Conservation (phyloP, 2,329 filamentous ascomycete genomes). For the Calonectria hongkongensis region DNA sequence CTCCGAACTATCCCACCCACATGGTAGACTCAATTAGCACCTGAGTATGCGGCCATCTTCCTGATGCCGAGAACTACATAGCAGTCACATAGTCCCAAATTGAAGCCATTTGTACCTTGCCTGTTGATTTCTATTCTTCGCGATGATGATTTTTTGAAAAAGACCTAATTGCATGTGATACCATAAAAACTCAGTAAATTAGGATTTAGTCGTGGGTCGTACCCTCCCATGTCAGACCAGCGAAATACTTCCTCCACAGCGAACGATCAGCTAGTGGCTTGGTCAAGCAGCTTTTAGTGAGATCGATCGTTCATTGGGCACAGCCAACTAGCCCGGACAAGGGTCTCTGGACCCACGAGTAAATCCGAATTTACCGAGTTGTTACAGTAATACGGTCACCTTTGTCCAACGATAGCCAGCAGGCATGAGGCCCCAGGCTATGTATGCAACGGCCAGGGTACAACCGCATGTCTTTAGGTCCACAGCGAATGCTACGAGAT, state of each 20-base stretch:
- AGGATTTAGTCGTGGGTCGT: too few species aligned
- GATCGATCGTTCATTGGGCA: too few species aligned
- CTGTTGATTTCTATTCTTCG: background rate
- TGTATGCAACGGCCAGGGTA: background rate
- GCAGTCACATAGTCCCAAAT: slow-evolving; percentile 8
- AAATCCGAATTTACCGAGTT: too few species aligned
- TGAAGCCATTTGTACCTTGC: background rate
- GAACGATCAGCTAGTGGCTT: too few species aligned
- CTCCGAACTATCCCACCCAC: background rate
- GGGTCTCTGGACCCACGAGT: too few species aligned
- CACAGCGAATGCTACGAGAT: background rate
- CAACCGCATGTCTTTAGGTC: background rate
- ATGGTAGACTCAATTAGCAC: slow-evolving; percentile 5
- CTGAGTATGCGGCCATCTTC: background rate
- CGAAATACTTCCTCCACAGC: too few species aligned
- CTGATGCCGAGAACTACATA: slow-evolving; percentile 1
- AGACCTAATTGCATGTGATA: background rate
- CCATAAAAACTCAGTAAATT: too few species aligned
- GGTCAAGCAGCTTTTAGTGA: too few species aligned
- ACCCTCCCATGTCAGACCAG: too few species aligned
- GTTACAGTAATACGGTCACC: background rate
- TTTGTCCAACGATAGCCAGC: background rate
- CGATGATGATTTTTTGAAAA: background rate
- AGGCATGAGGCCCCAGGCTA: background rate
- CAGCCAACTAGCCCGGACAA: too few species aligned